phyloP scores from a whole-genome alignment of 2,329 filamentous ascomycete genomes.

The Fusarium pininemorale region DNA sequence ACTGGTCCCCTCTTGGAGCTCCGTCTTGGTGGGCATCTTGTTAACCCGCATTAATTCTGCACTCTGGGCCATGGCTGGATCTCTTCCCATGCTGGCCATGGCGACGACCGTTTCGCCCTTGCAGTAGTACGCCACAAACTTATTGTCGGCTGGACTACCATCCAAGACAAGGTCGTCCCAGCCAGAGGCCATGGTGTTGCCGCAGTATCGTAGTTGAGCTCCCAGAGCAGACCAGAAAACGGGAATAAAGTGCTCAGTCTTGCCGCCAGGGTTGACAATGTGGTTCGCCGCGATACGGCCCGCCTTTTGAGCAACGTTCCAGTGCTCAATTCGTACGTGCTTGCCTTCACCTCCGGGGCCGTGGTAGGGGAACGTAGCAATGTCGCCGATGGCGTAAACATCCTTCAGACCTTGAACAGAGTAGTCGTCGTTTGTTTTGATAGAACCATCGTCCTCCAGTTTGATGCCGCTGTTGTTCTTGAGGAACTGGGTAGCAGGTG shows the following conservation, averaged over 20 bases:
- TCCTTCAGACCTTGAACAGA: slow-evolving; percentile 78
- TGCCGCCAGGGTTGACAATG: slow-evolving; percentile 72
- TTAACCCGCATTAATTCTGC: slow-evolving; percentile 85
- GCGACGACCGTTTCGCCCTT: slow-evolving; percentile 89
- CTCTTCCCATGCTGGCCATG: slow-evolving; percentile 88
- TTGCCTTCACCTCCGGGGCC: slow-evolving; percentile 83
- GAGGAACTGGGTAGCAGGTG: slow-evolving; percentile 85
- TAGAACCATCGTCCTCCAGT: slow-evolving; percentile 85
- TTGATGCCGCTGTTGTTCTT: slow-evolving; percentile 73
- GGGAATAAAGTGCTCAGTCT: slow-evolving; percentile 81
- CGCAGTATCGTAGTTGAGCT: slow-evolving; percentile 90
- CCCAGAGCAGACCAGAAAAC: slow-evolving; percentile 97
- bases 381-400: slow-evolving; percentile 94
- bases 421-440: slow-evolving; percentile 83
- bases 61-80: slow-evolving; percentile 84
- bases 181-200: slow-evolving; percentile 76
- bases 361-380: slow-evolving; percentile 92
- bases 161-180: slow-evolving; percentile 87
- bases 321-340: slow-evolving; percentile 90
- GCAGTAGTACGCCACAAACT: slow-evolving; percentile 90
- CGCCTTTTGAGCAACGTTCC: slow-evolving; percentile 96
- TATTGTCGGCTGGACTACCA: slow-evolving; percentile 78
- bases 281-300: slow-evolving; percentile 82
- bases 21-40: slow-evolving; percentile 84
- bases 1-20: slow-evolving; percentile 72